Conservation (phyloP, 768 basidiomycete genomes). For the Lactarius quietus region DNA sequence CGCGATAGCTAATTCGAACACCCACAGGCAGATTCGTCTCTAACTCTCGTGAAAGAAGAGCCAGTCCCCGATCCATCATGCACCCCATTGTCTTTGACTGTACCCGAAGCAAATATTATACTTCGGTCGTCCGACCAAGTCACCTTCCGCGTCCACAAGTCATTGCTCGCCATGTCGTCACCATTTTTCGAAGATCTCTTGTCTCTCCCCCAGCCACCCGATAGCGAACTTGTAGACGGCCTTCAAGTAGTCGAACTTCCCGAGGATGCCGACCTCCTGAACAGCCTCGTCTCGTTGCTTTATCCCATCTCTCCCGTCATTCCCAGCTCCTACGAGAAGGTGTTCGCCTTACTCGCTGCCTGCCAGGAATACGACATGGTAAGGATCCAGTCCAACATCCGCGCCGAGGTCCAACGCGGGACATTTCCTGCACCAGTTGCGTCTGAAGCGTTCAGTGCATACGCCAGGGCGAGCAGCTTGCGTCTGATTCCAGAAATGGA, state of each 20-base stretch:
- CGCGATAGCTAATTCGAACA: not conserved
- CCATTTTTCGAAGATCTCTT: not conserved
- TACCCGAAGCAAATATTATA: not conserved
- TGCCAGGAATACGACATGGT: too few species aligned
- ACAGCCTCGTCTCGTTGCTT: conserved; percentile 5
- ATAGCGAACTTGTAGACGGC: too few species aligned
- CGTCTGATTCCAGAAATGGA: not conserved
- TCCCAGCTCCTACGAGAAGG: too few species aligned
- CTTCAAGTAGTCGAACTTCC: too few species aligned
- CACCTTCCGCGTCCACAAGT: not conserved
- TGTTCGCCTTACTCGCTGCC: too few species aligned
- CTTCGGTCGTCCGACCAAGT: not conserved
- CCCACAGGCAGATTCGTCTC: not conserved
- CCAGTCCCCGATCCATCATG: not conserved
- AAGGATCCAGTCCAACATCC: too few species aligned
- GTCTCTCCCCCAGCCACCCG: not conserved
- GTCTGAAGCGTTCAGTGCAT: too few species aligned
- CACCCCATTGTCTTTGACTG: not conserved
- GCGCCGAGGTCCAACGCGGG: too few species aligned
- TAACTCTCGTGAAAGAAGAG: not conserved
- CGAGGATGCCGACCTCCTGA: too few species aligned
- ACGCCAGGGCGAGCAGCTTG: too few species aligned
- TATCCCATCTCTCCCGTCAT: conserved; percentile 3
- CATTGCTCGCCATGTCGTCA: too few species aligned
- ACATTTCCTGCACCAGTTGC: too few species aligned